Conservation (phyloP, 1,139 yeast species). For the Waltiozyma sp. region DNA sequence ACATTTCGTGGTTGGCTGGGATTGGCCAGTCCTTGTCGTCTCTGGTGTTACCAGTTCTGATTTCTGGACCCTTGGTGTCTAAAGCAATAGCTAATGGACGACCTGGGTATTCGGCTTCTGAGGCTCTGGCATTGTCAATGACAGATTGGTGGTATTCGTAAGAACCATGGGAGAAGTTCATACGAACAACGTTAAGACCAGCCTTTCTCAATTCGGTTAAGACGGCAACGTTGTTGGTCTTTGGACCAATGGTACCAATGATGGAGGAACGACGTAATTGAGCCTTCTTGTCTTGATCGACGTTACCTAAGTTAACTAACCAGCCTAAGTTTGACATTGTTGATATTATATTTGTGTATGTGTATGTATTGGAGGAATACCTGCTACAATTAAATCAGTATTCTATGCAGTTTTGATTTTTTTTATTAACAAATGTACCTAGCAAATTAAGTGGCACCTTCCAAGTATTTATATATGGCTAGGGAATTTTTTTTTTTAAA, state of each 20-base stretch:
- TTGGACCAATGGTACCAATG: constrained; percentile 97
- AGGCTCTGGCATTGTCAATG: constrained; percentile 89
- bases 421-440: too few relatives aligned
- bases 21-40: constrained; percentile 76
- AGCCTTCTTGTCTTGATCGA: constrained; percentile 68
- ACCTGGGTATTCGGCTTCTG: constrained; percentile 83
- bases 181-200: constrained; percentile 93
- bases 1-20: constrained; percentile 79
- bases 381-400: neutral
- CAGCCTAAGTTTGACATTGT: constrained; percentile 30
- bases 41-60: constrained; percentile 92
- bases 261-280: constrained; percentile 90
- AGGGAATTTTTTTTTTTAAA: constrained; percentile 1
- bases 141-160: constrained; percentile 96
- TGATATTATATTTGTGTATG: neutral
- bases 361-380: neutral
- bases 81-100: constrained; percentile 97
- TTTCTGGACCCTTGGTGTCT: constrained; percentile 99
- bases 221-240: constrained; percentile 82
- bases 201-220: constrained; percentile 87
- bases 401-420: neutral
- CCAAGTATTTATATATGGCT: constrained; percentile 1
- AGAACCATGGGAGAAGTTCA: constrained; percentile 98
- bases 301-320: constrained; percentile 69
- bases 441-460: neutral